A percentile compares a stretch with the other conserved stretches of the same genome.
Evolutionary conservation across 805 yeast species (phyloP).

Genomic region (Schwanniomyces yamadae): DNA sequence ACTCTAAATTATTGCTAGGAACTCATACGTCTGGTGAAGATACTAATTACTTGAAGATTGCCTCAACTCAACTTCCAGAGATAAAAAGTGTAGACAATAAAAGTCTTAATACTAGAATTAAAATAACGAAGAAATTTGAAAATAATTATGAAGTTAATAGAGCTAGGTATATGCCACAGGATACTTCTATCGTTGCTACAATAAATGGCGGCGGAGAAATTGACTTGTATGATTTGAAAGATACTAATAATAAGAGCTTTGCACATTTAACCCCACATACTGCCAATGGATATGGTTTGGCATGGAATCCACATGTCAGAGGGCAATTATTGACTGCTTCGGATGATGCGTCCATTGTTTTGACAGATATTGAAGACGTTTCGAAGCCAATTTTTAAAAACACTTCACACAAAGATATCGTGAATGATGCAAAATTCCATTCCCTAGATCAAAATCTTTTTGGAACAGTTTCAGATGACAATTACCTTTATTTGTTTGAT

Average conservation of each 20-base stretch:
- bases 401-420: constrained; percentile 52
- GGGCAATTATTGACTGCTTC: constrained; percentile 60
- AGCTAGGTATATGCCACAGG: constrained; percentile 68
- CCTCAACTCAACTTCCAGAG: constrained; percentile 56
- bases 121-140: constrained; percentile 57
- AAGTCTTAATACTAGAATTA: constrained; percentile 53
- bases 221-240: constrained; percentile 47
- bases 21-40: constrained; percentile 76
- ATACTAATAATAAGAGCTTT: constrained; percentile 23
- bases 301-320: constrained; percentile 54
- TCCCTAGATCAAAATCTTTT: constrained; percentile 47
- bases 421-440: constrained; percentile 79
- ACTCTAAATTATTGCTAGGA: constrained; percentile 59
- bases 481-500: constrained; percentile 54
- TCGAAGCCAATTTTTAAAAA: constrained; percentile 13
- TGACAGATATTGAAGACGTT: constrained; percentile 49
- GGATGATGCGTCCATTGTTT: constrained; percentile 63
- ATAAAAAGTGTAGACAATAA: constrained; percentile 12
- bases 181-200: constrained; percentile 55
- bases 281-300: constrained; percentile 72
- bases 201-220: constrained; percentile 68
- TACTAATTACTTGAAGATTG: constrained; percentile 62
- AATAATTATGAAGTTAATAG: constrained; percentile 70
- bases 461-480: constrained; percentile 78
- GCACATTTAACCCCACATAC: constrained; percentile 49